phyloP scores from a whole-genome alignment of 1,284 basidiomycete species.

The Tilletiopsis washingtonensis region DNA sequence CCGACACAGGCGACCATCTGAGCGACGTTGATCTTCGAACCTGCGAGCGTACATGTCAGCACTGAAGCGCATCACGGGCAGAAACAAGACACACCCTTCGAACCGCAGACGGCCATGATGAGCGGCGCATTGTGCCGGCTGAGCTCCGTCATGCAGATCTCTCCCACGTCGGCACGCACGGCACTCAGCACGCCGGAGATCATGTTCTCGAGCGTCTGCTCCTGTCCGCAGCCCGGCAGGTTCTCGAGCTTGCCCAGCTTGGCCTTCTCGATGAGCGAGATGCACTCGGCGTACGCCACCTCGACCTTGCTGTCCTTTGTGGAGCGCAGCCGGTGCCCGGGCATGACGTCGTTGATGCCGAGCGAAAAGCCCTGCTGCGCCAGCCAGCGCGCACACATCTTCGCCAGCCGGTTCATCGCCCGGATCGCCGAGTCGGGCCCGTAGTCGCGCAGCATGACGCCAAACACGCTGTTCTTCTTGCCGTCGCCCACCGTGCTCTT shows the following conservation, averaged over 20 bases:
- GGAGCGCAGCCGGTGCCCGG: constrained; percentile 68
- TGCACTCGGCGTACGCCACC: constrained; percentile 78
- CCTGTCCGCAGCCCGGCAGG: constrained; percentile 91
- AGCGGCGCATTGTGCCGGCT: constrained; percentile 92
- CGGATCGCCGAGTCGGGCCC: constrained; percentile 86
- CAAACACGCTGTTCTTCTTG: constrained; percentile 98
- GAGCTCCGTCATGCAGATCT: constrained; percentile 96
- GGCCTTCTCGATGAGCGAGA: constrained; percentile 76
- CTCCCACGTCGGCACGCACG: constrained; percentile 90
- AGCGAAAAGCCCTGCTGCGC: constrained; percentile 97
- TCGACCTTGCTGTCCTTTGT: constrained; percentile 84
- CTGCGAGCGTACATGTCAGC: constrained; percentile 4
- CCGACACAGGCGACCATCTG: constrained; percentile 99
- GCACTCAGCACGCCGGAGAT: constrained; percentile 89
- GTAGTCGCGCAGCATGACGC: constrained; percentile 94
- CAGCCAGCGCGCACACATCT: constrained; percentile 88
- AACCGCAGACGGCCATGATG: constrained; percentile 99
- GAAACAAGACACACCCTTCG: constrained; percentile 56
- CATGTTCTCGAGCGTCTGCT: constrained; percentile 89
- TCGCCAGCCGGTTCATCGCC: constrained; percentile 94
- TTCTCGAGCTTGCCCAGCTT: constrained; percentile 90
- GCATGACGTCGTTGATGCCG: constrained; percentile 97
- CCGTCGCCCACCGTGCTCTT: constrained; percentile 96
- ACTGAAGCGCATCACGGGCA: background rate
- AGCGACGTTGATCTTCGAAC: constrained; percentile 97